These are phyloP conservation scores for Rhamnella rubrinervis DNA, from an alignment of 331 rosid genomes.

Conservation along the genomic window DNA sequence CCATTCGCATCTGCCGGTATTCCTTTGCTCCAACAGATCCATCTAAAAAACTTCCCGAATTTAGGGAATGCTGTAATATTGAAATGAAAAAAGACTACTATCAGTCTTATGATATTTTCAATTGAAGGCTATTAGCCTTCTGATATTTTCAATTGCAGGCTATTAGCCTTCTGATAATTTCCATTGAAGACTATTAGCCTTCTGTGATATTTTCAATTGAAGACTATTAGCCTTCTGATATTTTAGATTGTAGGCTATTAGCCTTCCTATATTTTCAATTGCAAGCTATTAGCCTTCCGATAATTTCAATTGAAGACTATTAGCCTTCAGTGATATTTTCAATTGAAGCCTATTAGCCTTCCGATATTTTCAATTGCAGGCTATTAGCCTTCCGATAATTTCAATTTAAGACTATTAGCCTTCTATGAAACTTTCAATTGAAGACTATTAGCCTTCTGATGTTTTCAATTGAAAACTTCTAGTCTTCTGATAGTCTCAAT, in stretches of 20 bases:
- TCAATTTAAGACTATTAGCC: background rate
- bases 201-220: no score
- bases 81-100: background rate
- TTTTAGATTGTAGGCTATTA: background rate
- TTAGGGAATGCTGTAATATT: conserved; percentile 30
- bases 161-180: background rate
- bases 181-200: background rate
- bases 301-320: background rate
- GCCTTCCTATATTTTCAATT: background rate
- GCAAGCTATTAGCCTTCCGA: background rate
- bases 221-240: background rate
- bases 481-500: no score
- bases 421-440: no score
- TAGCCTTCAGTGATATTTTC: background rate
- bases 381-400: background rate
- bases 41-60: background rate
- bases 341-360: background rate
- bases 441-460: no score
- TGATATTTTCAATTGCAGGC: no score
- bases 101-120: background rate
- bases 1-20: conserved; percentile 12
- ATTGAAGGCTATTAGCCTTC: background rate
- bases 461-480: no score
- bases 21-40: conserved; percentile 17
- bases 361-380: background rate